A percentile compares a stretch with the other conserved stretches of the same genome.
These are phyloP conservation scores for Scutellaria barbata DNA, from an alignment of 257 asterid species.

Conservation along the genomic window DNA sequence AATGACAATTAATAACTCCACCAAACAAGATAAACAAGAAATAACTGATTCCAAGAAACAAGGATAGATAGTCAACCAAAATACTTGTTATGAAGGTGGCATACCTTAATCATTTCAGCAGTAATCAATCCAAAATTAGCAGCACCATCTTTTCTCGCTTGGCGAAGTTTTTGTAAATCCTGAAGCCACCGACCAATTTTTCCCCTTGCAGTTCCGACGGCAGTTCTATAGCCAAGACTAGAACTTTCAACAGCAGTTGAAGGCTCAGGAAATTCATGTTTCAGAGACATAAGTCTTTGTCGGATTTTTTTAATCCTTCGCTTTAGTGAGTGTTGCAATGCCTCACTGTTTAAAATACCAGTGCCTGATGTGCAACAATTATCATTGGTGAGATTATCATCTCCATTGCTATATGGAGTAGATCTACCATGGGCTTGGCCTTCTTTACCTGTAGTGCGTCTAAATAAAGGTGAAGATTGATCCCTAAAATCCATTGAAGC, in stretches of 20 bases:
- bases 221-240: conserved; percentile 83
- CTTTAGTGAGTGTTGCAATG: conserved; percentile 70
- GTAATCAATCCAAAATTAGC: conserved; percentile 84
- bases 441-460: conserved; percentile 79
- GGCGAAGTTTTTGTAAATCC: conserved; percentile 95
- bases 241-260: conserved; percentile 71
- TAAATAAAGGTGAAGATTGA: conserved; percentile 92
- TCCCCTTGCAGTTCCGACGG: conserved; percentile 86
- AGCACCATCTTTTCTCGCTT: conserved; percentile 97
- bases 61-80: conserved; percentile 5
- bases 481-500: conserved; percentile 99
- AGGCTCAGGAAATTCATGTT: conserved; percentile 91
- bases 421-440: conserved; percentile 68
- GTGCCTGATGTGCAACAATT: conserved; percentile 49
- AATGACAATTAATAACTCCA: conserved; percentile 37
- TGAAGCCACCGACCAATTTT: conserved; percentile 93
- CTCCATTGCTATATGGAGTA: conserved; percentile 52
- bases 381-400: conserved; percentile 62
- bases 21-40: conserved; percentile 31
- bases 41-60: neutral
- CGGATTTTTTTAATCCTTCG: conserved; percentile 86
- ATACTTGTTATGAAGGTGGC: conserved; percentile 14
- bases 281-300: conserved; percentile 91
- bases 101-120: conserved; percentile 93
- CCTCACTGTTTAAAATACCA: conserved; percentile 50